phyloP scores from a whole-genome alignment of 495 filamentous ascomycete genomes.

The Cercophora samala region DNA sequence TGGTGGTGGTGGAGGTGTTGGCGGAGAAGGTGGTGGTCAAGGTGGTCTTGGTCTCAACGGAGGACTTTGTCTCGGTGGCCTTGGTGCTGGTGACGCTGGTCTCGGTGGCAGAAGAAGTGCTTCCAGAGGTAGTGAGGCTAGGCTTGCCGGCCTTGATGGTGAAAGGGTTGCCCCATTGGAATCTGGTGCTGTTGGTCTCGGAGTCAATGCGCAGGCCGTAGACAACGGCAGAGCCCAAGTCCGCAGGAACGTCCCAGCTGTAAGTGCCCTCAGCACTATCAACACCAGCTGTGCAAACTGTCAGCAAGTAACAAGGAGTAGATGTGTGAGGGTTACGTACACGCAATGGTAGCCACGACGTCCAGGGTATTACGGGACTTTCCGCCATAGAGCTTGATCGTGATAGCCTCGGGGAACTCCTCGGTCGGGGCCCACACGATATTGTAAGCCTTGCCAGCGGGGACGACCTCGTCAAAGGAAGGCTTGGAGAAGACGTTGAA shows the following conservation, averaged over 20 bases:
- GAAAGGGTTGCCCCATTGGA: slow-evolving; percentile 53
- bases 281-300: slow-evolving; percentile 26
- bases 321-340: slow-evolving; percentile 34
- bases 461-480: slow-evolving; percentile 31
- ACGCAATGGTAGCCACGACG: slow-evolving; percentile 32
- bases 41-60: slow-evolving; percentile 15
- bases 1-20: slow-evolving; percentile 14
- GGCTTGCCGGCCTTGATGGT: slow-evolving; percentile 34
- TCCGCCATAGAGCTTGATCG: slow-evolving; percentile 44
- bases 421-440: slow-evolving; percentile 31
- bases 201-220: slow-evolving; percentile 47
- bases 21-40: slow-evolving; percentile 11
- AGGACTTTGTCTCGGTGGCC: slow-evolving; percentile 15
- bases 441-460: slow-evolving; percentile 40
- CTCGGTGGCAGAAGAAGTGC: slow-evolving; percentile 13
- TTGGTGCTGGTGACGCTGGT: slow-evolving; percentile 19
- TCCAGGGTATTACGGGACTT: slow-evolving; percentile 26
- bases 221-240: slow-evolving; percentile 35
- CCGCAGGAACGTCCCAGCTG: slow-evolving; percentile 39
- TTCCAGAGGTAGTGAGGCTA: slow-evolving; percentile 6
- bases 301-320: slow-evolving; percentile 16
- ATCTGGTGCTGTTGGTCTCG: slow-evolving; percentile 35
- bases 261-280: slow-evolving; percentile 31
- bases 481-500: slow-evolving; percentile 43
- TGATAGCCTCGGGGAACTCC: slow-evolving; percentile 33